A percentile compares a stretch with the other conserved stretches of the same genome.
These are phyloP conservation scores for Cicer cuneatum DNA, from an alignment of 306 rosid species.

Conservation along the genomic window DNA sequence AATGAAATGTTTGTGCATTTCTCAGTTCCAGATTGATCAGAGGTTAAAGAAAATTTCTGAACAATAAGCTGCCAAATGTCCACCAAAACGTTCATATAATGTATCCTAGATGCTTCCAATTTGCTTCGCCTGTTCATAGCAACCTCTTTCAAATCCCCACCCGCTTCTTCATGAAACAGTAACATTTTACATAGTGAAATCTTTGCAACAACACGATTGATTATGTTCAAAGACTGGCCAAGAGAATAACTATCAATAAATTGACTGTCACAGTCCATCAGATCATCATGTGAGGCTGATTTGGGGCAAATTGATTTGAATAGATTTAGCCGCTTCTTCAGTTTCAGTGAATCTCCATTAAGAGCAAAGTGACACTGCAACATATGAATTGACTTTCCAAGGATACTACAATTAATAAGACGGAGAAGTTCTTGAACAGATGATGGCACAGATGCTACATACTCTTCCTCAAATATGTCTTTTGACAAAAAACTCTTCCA, in stretches of 20 bases:
- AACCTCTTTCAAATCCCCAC: constrained; percentile 47
- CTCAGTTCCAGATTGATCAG: constrained; percentile 53
- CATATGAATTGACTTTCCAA: constrained; percentile 76
- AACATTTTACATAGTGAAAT: constrained; percentile 68
- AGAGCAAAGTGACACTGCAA: constrained; percentile 64
- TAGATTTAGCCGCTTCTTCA: constrained; percentile 62
- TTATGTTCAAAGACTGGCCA: constrained; percentile 58
- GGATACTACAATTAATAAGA: constrained; percentile 71
- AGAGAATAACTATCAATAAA: constrained; percentile 54
- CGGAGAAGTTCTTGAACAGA: constrained; percentile 64
- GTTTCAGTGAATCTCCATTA: constrained; percentile 57
- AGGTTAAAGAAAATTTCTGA: constrained; percentile 54
- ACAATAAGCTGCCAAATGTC: constrained; percentile 73
- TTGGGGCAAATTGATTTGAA: constrained; percentile 63
- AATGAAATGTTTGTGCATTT: constrained; percentile 50
- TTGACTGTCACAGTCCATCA: constrained; percentile 64
- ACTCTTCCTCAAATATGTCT: constrained; percentile 73
- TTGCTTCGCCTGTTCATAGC: constrained; percentile 44
- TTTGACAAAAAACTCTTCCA: constrained; percentile 72
- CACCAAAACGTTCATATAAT: constrained; percentile 63
- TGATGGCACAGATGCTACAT: constrained; percentile 61
- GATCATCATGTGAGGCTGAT: constrained; percentile 52
- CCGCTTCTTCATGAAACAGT: constrained; percentile 60
- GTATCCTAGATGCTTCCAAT: constrained; percentile 55
- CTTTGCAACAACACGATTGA: constrained; percentile 67